Conservation (phyloP, 179 eudicot genomes). For the Vitellaria paradoxa region DNA sequence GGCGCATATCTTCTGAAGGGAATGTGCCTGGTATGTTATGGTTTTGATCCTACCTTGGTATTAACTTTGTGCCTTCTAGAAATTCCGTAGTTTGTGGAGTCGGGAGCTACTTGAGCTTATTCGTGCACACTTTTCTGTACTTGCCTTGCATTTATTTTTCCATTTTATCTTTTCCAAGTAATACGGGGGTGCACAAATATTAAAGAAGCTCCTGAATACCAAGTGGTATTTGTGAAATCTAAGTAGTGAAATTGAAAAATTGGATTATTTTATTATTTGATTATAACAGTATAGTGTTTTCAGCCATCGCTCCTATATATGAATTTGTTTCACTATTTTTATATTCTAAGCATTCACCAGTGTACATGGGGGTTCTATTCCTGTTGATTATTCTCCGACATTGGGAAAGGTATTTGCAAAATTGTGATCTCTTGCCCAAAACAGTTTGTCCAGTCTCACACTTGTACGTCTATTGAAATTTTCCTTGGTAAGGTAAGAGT, state of each 20-base stretch:
- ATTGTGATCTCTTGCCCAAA: not conserved
- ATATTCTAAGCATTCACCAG: not conserved
- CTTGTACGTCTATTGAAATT: not conserved
- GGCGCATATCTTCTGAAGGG: not conserved
- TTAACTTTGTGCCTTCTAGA: not conserved
- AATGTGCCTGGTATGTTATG: not conserved
- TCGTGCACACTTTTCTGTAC: not conserved
- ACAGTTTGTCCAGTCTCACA: no score
- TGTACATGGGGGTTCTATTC: not conserved
- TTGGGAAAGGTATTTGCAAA: not conserved
- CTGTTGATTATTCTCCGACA: not conserved
- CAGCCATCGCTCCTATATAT: not conserved
- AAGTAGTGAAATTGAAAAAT: not conserved
- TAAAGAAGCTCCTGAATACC: not conserved
- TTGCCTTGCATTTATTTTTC: not conserved
- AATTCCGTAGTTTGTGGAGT: not conserved
- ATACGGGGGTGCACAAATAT: no score
- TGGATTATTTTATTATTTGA: not conserved
- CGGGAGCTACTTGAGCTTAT: not conserved
- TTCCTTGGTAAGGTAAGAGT: conserved; percentile 1
- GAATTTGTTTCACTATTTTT: no score
- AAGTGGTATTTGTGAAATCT: not conserved
- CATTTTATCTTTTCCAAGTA: not conserved
- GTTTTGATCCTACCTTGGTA: not conserved
- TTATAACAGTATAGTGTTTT: not conserved